A percentile compares a stretch with the other conserved stretches of the same genome.
phyloP scores from a whole-genome alignment of 1,284 basidiomycete genomes.

The Microbotryum violaceum region DNA sequence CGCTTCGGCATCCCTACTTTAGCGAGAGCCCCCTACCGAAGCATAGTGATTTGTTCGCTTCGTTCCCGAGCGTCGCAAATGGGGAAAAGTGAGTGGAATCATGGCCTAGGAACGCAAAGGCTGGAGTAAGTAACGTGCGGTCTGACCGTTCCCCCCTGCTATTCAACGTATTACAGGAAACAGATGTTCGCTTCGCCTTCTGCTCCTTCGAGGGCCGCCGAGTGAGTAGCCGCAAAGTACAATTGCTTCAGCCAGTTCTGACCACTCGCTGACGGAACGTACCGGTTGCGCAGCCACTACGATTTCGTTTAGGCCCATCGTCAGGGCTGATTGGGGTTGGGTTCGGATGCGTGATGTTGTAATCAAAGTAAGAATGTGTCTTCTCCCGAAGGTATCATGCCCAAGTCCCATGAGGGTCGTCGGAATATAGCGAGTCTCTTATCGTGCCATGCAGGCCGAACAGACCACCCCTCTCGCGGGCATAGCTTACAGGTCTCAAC shows the following conservation, averaged over 20 bases:
- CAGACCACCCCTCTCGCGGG: no score
- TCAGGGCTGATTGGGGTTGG: no score
- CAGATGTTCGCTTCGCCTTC: slow-evolving; percentile 30
- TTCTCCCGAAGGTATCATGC: no score
- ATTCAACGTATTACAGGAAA: slow-evolving; percentile 15
- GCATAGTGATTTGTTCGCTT: slow-evolving; percentile 93
- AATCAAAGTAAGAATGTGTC: no score
- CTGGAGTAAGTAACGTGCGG: neutral
- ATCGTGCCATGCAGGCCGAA: no score
- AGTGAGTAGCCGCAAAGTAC: slow-evolving; percentile 8
- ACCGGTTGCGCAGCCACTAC: slow-evolving; percentile 14
- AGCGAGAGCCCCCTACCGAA: slow-evolving; percentile 92
- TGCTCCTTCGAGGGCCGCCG: slow-evolving; percentile 26
- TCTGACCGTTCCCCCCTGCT: no score
- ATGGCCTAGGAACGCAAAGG: no score
- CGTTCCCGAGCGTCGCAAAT: slow-evolving; percentile 92
- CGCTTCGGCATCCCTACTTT: slow-evolving; percentile 85
- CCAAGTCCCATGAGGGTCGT: no score
- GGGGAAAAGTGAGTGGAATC: slow-evolving; percentile 62
- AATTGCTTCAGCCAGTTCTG: neutral
- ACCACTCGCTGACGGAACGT: neutral
- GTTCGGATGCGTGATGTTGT: no score
- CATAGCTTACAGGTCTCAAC: no score
- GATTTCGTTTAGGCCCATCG: slow-evolving; percentile 21
- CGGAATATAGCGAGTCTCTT: no score